Conservation (phyloP, 164 flowering plant species). For the Vitis labrusca region DNA sequence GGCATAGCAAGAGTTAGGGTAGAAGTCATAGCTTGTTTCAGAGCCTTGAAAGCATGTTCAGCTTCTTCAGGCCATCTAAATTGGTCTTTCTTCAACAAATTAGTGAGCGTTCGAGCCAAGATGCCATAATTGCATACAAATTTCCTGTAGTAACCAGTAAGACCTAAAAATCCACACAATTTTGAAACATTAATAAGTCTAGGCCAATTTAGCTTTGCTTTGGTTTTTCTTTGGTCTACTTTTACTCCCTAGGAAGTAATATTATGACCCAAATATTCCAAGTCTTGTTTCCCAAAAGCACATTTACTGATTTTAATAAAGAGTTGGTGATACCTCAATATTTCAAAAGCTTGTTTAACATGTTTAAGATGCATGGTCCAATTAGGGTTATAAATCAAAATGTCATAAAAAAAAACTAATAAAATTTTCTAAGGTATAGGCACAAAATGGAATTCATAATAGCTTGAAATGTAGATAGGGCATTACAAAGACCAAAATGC, state of each 20-base stretch:
- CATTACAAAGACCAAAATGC: not conserved
- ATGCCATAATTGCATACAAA: not conserved
- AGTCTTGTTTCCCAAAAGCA: too few relatives aligned
- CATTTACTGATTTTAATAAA: not conserved
- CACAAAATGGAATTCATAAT: not conserved
- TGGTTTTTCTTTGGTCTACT: not conserved
- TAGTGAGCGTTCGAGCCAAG: not conserved
- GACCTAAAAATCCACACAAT: slow-evolving; percentile 2
- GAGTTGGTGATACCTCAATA: too few relatives aligned
- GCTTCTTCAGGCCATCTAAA: not conserved
- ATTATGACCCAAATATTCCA: too few relatives aligned
- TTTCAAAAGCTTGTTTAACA: too few relatives aligned
- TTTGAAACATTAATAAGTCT: not conserved
- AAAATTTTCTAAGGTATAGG: too few relatives aligned
- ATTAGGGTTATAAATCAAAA: too few relatives aligned
- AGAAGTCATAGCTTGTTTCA: not conserved
- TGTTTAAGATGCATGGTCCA: too few relatives aligned
- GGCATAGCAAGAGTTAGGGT: not conserved
- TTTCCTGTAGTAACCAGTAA: not conserved
- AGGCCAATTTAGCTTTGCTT: not conserved
- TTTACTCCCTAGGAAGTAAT: too few relatives aligned
- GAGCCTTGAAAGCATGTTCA: not conserved
- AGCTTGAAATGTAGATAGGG: not conserved
- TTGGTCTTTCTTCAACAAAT: not conserved
- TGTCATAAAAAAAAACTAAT: too few relatives aligned